Conservation (phyloP, 176 grass and related monocot species). For the Tillandsia fasciculata region DNA sequence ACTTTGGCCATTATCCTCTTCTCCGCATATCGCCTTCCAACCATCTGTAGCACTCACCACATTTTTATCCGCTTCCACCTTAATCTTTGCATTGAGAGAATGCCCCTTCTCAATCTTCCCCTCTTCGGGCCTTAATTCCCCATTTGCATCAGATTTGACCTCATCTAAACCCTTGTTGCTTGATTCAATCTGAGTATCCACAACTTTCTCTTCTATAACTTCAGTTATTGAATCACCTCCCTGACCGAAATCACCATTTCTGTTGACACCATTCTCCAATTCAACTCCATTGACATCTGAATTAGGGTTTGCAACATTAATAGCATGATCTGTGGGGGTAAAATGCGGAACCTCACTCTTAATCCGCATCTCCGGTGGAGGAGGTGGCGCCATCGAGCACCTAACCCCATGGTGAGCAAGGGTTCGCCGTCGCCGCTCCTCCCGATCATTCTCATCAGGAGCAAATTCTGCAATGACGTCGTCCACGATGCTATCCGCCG, state of each 20-base stretch:
- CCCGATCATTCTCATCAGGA: constrained; percentile 60
- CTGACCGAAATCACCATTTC: constrained; percentile 19
- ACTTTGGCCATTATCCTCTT: constrained; percentile 27
- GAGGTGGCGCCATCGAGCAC: constrained; percentile 17
- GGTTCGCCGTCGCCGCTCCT: constrained; percentile 50
- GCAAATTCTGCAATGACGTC: constrained; percentile 79
- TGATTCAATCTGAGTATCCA: constrained; percentile 19
- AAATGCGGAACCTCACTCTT: constrained; percentile 20
- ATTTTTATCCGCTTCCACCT: constrained; percentile 30
- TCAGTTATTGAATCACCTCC: constrained; percentile 28
- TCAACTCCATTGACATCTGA: neutral
- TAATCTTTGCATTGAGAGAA: constrained; percentile 53
- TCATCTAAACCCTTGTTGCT: constrained; percentile 23
- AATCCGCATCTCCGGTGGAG: constrained; percentile 6
- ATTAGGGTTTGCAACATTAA: constrained; percentile 9
- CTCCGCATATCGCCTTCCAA: constrained; percentile 52
- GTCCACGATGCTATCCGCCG: constrained; percentile 60
- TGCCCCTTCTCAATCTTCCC: constrained; percentile 40
- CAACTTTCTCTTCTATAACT: constrained; percentile 14
- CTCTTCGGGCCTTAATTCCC: constrained; percentile 27
- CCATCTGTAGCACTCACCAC: constrained; percentile 46
- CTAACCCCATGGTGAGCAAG: constrained; percentile 3
- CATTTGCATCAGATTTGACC: constrained; percentile 19
- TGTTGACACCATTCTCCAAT: constrained; percentile 18
- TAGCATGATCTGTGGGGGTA: too few species aligned